A percentile compares a stretch with the other conserved stretches of the same genome.
Conservation (phyloP, 805 yeast species). For the Barnettozyma vustinii region DNA sequence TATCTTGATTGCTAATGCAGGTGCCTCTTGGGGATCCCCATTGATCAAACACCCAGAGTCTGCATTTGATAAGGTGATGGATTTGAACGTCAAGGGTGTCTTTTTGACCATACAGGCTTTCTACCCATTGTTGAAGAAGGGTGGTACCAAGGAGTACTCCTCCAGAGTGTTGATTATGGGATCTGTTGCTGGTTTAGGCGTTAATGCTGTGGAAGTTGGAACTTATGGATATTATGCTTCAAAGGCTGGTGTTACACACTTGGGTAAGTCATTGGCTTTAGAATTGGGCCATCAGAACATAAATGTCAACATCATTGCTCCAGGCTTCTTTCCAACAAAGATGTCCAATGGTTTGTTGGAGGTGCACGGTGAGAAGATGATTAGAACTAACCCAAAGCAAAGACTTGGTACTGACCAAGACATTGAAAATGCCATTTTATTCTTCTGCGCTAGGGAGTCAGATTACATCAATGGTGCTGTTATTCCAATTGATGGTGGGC, state of each 20-base stretch:
- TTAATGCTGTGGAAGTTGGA: slow-evolving; percentile 29
- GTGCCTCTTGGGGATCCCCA: slow-evolving; percentile 74
- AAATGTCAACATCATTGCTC: slow-evolving; percentile 66
- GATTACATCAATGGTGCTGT: slow-evolving; percentile 63
- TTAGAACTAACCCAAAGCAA: slow-evolving; percentile 49
- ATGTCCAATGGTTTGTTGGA: slow-evolving; percentile 64
- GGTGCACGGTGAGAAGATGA: slow-evolving; percentile 39
- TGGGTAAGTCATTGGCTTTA: slow-evolving; percentile 57
- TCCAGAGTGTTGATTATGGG: slow-evolving; percentile 62
- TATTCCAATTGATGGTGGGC: slow-evolving; percentile 69
- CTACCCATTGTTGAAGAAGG: slow-evolving; percentile 47
- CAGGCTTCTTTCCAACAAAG: slow-evolving; percentile 73
- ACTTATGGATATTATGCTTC: slow-evolving; percentile 70
- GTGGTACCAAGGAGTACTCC: slow-evolving; percentile 53
- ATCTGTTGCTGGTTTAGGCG: slow-evolving; percentile 52
- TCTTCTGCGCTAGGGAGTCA: slow-evolving; percentile 50
- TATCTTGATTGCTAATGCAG: slow-evolving; percentile 71
- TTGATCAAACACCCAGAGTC: slow-evolving; percentile 53
- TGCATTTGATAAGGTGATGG: slow-evolving; percentile 59
- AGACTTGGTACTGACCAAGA: slow-evolving; percentile 62
- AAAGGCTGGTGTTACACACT: slow-evolving; percentile 68
- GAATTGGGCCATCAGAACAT: slow-evolving; percentile 64
- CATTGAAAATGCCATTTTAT: slow-evolving; percentile 48
- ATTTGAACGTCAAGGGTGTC: slow-evolving; percentile 62
- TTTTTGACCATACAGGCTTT: slow-evolving; percentile 61